Conservation (phyloP, 345 rosid species). For the Brassica incana region DNA sequence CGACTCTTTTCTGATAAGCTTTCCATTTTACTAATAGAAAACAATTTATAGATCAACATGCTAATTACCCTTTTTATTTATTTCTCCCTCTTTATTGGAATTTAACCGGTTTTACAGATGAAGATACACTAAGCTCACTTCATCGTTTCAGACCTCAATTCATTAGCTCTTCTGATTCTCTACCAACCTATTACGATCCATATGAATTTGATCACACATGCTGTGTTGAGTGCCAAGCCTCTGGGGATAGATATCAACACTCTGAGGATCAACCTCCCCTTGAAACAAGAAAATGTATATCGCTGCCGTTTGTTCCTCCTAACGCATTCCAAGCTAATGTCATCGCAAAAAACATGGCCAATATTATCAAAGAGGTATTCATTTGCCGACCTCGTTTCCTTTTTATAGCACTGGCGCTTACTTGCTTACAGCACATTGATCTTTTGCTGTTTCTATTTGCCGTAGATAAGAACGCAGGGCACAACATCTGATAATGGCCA, state of each 20-base stretch:
- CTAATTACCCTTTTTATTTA: not conserved
- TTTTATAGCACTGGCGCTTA: conserved; percentile 11
- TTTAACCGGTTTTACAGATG: conserved; percentile 56
- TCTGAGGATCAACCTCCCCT: conserved; percentile 43
- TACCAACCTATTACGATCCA: conserved; percentile 61
- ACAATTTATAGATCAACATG: not conserved
- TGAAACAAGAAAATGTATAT: conserved; percentile 57
- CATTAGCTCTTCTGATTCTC: conserved; percentile 48
- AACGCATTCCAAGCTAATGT: conserved; percentile 51
- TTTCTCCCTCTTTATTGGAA: conserved; percentile 9
- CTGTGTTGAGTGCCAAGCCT: conserved; percentile 48
- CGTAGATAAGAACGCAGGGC: conserved; percentile 60
- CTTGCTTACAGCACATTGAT: conserved; percentile 19
- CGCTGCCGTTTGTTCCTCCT: conserved; percentile 69
- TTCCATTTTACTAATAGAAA: conserved; percentile 3
- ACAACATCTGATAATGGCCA: conserved; percentile 36
- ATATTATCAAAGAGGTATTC: conserved; percentile 67
- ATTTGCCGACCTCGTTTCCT: conserved; percentile 14
- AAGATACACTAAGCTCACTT: conserved; percentile 60
- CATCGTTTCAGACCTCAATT: conserved; percentile 82
- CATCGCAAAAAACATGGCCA: conserved; percentile 51
- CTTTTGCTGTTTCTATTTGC: conserved; percentile 16
- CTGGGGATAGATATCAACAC: conserved; percentile 38
- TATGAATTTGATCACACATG: conserved; percentile 70
- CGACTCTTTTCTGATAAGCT: conserved; percentile 9